These are phyloP conservation scores for Leccinum boreale DNA, from an alignment of 768 basidiomycete species.

Conservation along the genomic window DNA sequence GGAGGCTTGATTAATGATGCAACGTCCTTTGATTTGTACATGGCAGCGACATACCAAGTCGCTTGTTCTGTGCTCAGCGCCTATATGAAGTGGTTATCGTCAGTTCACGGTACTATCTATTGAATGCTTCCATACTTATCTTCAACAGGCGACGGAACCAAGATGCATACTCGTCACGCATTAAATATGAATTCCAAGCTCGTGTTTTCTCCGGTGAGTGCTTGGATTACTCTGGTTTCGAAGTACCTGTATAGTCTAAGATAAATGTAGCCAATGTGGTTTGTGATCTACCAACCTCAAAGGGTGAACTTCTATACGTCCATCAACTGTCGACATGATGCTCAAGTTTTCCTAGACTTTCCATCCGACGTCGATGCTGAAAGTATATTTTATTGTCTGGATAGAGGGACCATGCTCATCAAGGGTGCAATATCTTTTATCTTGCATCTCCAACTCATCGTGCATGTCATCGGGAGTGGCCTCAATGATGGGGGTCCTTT, in stretches of 20 bases:
- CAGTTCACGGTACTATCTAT: not conserved
- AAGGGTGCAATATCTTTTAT: slow-evolving; percentile 15
- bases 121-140: not conserved
- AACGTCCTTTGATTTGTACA: slow-evolving; percentile 5
- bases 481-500: slow-evolving; percentile 19
- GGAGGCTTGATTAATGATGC: not conserved
- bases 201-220: slow-evolving; percentile 19
- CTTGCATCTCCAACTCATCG: slow-evolving; percentile 22
- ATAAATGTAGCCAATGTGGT: slow-evolving; percentile 12
- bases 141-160: slow-evolving; percentile 2
- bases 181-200: slow-evolving; percentile 20
- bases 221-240: not conserved
- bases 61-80: slow-evolving; percentile 15
- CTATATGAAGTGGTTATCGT: slow-evolving; percentile 19
- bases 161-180: slow-evolving; percentile 12
- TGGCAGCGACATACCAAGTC: slow-evolving; percentile 10
- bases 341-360: slow-evolving; percentile 6
- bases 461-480: slow-evolving; percentile 13
- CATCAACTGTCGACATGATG: not conserved
- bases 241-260: not conserved
- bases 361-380: not conserved
- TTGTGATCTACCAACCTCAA: slow-evolving; percentile 22
- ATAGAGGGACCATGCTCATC: slow-evolving; percentile 6
- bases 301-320: slow-evolving; percentile 9
- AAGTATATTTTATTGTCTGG: slow-evolving; percentile 10